Evolutionary conservation across 805 yeast species (phyloP).

Genomic region (Sungouiella thailandica): DNA sequence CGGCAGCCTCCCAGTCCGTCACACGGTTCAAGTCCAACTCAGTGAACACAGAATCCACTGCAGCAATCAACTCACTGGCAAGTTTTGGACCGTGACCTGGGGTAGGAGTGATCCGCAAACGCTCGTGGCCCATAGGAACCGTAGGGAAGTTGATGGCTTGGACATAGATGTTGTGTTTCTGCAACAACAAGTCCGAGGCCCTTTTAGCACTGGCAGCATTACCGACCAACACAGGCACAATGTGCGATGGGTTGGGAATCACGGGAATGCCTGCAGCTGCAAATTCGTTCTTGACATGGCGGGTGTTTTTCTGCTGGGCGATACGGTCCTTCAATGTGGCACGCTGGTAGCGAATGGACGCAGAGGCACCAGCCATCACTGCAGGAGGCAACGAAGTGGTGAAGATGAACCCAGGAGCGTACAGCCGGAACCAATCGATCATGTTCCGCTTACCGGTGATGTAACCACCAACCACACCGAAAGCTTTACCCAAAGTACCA

Average conservation of each 20-base stretch:
- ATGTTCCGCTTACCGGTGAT: constrained; percentile 81
- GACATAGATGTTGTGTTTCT: constrained; percentile 83
- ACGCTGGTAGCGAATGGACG: constrained; percentile 83
- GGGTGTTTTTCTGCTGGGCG: constrained; percentile 78
- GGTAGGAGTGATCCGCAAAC: constrained; percentile 97
- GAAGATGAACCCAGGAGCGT: constrained; percentile 95
- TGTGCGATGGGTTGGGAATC: constrained; percentile 95
- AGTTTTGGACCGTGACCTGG: constrained; percentile 87
- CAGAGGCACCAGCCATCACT: constrained; percentile 89
- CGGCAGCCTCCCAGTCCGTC: constrained; percentile 68
- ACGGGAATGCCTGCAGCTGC: constrained; percentile 81
- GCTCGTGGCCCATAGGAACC: constrained; percentile 91
- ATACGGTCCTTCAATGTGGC: constrained; percentile 71
- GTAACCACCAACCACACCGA: constrained; percentile 96
- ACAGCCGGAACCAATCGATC: constrained; percentile 94
- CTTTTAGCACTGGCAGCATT: constrained; percentile 87
- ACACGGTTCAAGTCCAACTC: constrained; percentile 72
- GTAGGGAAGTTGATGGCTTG: constrained; percentile 99
- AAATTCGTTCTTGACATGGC: constrained; percentile 75
- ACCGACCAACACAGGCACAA: constrained; percentile 92
- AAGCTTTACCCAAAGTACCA: constrained; percentile 96
- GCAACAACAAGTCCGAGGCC: constrained; percentile 85
- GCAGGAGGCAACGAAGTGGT: constrained; percentile 98
- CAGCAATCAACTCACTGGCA: constrained; percentile 68
- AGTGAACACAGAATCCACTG: constrained; percentile 76